Evolutionary conservation across 108 stramenopile species (phyloP), one percentile per base, ranked within the genome.

Genomic region (Conticribra weissflogii): DNA sequence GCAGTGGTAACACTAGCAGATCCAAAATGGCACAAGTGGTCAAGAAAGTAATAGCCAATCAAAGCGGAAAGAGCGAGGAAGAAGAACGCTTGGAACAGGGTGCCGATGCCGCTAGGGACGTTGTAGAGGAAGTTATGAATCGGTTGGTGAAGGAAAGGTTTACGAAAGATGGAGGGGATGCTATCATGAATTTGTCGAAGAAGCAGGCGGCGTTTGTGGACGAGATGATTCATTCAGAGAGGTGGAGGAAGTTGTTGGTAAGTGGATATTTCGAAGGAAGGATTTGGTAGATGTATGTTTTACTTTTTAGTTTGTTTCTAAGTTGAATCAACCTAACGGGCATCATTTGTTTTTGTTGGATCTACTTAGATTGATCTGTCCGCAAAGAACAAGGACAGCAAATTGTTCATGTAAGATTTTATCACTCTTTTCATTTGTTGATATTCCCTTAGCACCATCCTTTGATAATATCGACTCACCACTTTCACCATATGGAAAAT

Each of bases 221-320:
- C 36, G 87, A 88, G n/a, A 95, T 95, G 90, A 92, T 95, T 73
- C 74, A 79, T 7, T 89, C 88, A 14, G 71, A 74, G 30, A 77
- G 88, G 48, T 95, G 90, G 90, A 78, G 93, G 44, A 82, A 86
- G 25, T 67, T 95, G 36, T 68, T 95, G 71, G 64, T 65, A 27
- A 36, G 50, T 19, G 22, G 19, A 19, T 17, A 30, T 4, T 17
- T n/a, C n/a, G n/a, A n/a, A n/a, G n/a, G n/a, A n/a, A n/a, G n/a
- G n/a, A n/a, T n/a, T n/a, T n/a, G n/a, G n/a, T n/a, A n/a, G n/a
- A n/a, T n/a, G n/a, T 5, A 41, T 41, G 36, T 41, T 41, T 5
- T 41, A 41, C 12, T 5, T 41, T 41, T 5, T 41, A 41, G 36
- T 41, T 9, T 41, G 36, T 41, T 9, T 41, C n/a, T n/a, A n/a